Conservation (phyloP, 192 early-diverging fungal species). For the Pilobolus umbonatus region DNA sequence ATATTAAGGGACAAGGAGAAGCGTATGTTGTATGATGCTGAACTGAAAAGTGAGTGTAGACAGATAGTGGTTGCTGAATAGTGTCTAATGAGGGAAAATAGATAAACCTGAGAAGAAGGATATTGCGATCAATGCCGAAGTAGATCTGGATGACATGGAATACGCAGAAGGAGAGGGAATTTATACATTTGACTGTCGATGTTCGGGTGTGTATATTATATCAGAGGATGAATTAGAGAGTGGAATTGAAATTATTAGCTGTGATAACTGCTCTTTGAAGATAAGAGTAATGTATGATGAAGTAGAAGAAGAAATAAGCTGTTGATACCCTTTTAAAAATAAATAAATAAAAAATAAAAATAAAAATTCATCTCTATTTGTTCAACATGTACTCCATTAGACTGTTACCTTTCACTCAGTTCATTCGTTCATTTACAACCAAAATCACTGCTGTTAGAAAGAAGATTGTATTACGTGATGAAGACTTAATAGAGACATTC, state of each 20-base stretch:
- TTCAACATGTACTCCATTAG: too few species aligned
- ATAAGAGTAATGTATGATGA: constrained; percentile 65
- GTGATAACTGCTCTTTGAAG: constrained; percentile 64
- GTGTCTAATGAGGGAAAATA: neutral
- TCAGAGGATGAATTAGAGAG: constrained; percentile 59
- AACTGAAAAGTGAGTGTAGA: constrained; percentile 37
- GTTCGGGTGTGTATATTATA: constrained; percentile 59
- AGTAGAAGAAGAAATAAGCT: constrained; percentile 35
- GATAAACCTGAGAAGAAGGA: constrained; percentile 33
- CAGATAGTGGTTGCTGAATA: neutral
- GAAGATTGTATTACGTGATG: constrained; percentile 54
- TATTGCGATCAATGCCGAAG: constrained; percentile 63
- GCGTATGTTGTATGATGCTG: constrained; percentile 47
- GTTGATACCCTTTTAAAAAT: neutral
- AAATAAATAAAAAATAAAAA: neutral
- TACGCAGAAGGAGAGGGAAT: constrained; percentile 46
- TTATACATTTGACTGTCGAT: constrained; percentile 60
- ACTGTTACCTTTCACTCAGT: too few species aligned
- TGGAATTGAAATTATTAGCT: constrained; percentile 58
- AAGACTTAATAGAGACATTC: constrained; percentile 70
- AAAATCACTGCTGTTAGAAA: constrained; percentile 17
- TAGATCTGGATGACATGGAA: constrained; percentile 82
- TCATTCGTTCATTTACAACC: constrained; percentile 10
- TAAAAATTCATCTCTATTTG: neutral
- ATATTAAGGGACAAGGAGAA: constrained; percentile 37